Evolutionary conservation across 2,329 filamentous ascomycete genomes (phyloP).

Genomic region (Fusarium foetens): DNA sequence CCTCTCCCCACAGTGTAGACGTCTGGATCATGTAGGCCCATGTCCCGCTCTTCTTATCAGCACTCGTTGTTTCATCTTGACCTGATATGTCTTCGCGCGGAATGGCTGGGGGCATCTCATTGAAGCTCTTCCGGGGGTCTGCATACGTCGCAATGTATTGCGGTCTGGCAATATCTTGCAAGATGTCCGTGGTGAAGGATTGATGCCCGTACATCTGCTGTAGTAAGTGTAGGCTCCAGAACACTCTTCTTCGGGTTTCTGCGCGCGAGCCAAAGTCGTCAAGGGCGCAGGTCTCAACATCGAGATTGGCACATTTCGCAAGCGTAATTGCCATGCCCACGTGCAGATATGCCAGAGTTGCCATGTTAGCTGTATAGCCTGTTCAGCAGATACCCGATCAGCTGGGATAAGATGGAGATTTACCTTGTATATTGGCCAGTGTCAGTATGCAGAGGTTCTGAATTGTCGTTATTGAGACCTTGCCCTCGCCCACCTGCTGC

Average conservation of each 20-base stretch:
- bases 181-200: not conserved
- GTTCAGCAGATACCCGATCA: accelerated
- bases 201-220: conserved; percentile 5
- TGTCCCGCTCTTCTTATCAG: not conserved
- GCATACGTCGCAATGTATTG: not conserved
- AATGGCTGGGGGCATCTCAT: not conserved
- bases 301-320: not conserved
- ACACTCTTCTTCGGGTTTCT: not conserved
- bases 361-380: not conserved
- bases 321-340: not conserved
- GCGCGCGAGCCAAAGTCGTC: not conserved
- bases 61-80: not conserved
- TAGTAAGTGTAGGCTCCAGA: not conserved
- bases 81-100: not conserved
- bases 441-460: not conserved
- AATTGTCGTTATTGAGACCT: not conserved
- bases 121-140: not conserved
- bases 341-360: not conserved
- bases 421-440: not conserved
- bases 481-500: not conserved
- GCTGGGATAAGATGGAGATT: accelerated
- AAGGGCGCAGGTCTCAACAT: not conserved
- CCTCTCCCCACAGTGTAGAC: not conserved
- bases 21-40: conserved; percentile 1
- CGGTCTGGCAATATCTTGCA: not conserved